Base-by-base conservation (phyloP, 306 rosid genomes). In the Parietaria judaica region DNA sequence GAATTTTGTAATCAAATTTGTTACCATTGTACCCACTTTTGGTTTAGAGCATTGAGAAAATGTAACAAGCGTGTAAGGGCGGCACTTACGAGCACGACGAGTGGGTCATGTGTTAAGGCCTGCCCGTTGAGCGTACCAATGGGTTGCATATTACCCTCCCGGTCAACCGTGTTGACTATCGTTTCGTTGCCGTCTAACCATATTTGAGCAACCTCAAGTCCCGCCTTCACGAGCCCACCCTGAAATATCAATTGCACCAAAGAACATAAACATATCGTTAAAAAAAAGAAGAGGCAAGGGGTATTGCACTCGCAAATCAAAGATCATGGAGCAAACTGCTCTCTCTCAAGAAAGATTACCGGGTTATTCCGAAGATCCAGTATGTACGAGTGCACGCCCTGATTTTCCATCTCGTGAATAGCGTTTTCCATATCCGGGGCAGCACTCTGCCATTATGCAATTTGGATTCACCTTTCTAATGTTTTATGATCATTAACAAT, bases 101-200 rank as follows among this genome's bases (percentile, higher is more conserved):
- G 98, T 56, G 98, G 98, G 77, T 92, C 98, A 60, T 74, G 92
- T 7, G 98, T 92, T 51, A 92, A 75, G 48, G 98, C 96, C 67
- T 86, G 98, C 14, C 98, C 98, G 70, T 92, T 13, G 67, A 82
- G 71, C 92, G 88, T 92, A 51, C 63, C 87, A 61, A 92, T 86
- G 0, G 94, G 95, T 43, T 73, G 81, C 90, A 84, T 73, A 69
- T 88, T 76, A 62, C 98, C 98, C 6, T 79, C 75, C 65, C 98
- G 81, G 67, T 92, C 98, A 17, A 92, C 70, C 0, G 98, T 84
- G 36, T 92, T 92, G 58, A 92, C 98, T 4, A 92, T 81, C 76
- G 98, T 92, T 79, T 82, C 98, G 63, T 92, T 86, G 67, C 98
- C 98, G 65, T 92, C 98, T 55, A 92, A 66, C 98, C 96, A 92